Base-by-base conservation (phyloP, 78 protist species). In the Corallochytrium limacisporum region DNA sequence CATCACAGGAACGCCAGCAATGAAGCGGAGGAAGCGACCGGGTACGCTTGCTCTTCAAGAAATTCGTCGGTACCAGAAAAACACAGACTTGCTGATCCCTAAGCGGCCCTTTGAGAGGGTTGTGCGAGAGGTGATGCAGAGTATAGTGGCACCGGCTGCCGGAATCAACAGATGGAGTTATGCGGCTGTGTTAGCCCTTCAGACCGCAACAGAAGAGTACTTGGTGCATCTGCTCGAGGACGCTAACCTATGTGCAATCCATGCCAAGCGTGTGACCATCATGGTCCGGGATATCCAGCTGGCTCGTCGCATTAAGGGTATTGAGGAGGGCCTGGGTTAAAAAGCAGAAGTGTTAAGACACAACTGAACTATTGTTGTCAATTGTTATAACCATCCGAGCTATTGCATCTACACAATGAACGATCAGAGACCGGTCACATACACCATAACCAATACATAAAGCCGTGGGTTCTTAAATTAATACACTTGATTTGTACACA, bases 281-380 rank as follows among this genome's bases (percentile, higher is more conserved):
- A 75, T 90, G 82, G 82, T 87, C 54, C 75, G 75, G 82, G 95
- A 90, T 70, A 75, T 84, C 50, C 86, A 84, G 69, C 72, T 89
- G 37, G 88, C 90, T 10, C 32, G 86, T 29, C 55, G n/a, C n/a
- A n/a, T n/a, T n/a, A n/a, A n/a, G n/a, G n/a, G n/a, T n/a, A n/a
- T n/a, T n/a, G n/a, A n/a, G n/a, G n/a, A n/a, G n/a, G n/a, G n/a
- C n/a, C n/a, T n/a, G n/a, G n/a, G n/a, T n/a, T n/a, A n/a, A n/a
- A n/a, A n/a, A n/a, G n/a, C n/a, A n/a, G n/a, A n/a, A n/a, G n/a
- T n/a, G n/a, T n/a, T n/a, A n/a, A n/a, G n/a, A n/a, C n/a, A n/a
- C n/a, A n/a, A n/a, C n/a, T n/a, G n/a, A n/a, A n/a, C n/a, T n/a
- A n/a, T n/a, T n/a, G n/a, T n/a, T n/a, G n/a, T n/a, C n/a, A n/a